Conservation (phyloP, 352 stramenopile species). For the Sclerospora graminicola region DNA sequence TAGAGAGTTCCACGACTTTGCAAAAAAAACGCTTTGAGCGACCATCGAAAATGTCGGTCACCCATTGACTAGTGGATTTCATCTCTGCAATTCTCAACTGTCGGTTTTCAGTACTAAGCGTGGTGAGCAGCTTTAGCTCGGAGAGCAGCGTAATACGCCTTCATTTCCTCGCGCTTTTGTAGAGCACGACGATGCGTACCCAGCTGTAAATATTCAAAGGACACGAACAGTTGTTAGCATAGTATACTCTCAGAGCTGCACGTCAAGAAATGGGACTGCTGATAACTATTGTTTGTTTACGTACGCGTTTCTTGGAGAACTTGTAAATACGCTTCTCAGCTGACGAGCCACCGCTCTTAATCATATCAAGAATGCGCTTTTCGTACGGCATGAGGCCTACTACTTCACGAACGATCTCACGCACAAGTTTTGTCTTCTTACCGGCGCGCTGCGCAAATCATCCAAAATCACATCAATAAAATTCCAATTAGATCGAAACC, state of each 20-base stretch:
- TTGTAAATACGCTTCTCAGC: slow-evolving; percentile 99
- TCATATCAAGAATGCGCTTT: slow-evolving; percentile 99
- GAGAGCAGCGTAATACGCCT: slow-evolving; percentile 94
- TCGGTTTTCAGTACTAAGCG: slow-evolving; percentile 37
- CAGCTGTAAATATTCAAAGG: slow-evolving; percentile 50
- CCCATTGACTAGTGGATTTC: slow-evolving; percentile 17
- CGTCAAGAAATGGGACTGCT: no score
- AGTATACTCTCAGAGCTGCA: not conserved
- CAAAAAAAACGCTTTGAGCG: slow-evolving; percentile 18
- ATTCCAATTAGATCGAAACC: slow-evolving; percentile 5
- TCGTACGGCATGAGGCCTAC: slow-evolving; percentile 98
- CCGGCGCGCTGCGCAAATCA: slow-evolving; percentile 45
- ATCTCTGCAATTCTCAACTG: slow-evolving; percentile 34
- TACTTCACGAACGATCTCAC: slow-evolving; percentile 95
- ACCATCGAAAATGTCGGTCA: slow-evolving; percentile 13
- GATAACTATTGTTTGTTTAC: slow-evolving; percentile 14
- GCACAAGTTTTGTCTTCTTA: slow-evolving; percentile 94
- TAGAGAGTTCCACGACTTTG: slow-evolving; percentile 7
- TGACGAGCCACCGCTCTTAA: slow-evolving; percentile 96
- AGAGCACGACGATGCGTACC: slow-evolving; percentile 96
- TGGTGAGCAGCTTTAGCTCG: slow-evolving; percentile 89
- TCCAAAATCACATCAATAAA: slow-evolving; percentile 3
- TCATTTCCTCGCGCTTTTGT: slow-evolving; percentile 98
- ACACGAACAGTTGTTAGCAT: slow-evolving; percentile 11
- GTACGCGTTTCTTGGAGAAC: slow-evolving; percentile 95